Evolutionary conservation across 495 filamentous ascomycete genomes (phyloP), one percentile per base, ranked within the genome.

Genomic region (Viridothelium virens): DNA sequence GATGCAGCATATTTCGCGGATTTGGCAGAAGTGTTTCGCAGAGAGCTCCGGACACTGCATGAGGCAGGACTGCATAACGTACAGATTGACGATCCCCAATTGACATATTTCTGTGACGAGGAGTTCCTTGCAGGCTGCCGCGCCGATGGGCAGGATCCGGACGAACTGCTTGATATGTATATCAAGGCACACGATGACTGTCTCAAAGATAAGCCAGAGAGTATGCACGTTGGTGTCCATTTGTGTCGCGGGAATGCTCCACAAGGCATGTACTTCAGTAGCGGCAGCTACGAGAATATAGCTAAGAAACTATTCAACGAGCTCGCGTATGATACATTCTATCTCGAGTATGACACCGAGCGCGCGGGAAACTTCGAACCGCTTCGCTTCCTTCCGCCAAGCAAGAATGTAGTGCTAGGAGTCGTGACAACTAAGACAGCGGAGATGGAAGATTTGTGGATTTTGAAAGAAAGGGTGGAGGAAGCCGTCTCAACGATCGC

Each of bases 291-390:
- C 64, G 76, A 78, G 65, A 69, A 68, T 4, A 74, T 78, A 56
- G 76, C 76, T 16, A 69, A 76, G 64, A 72, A 70, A 18, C 72
- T 78, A 36, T 78, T 78, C 69, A 74, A 77, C 59, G 71, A 76
- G 11, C 68, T 78, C 31, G 73, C 74, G 63, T 76, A 75, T 56
- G 76, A 78, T 64, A 75, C 74, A 6, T 78, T 77, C 64, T 78
- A 77, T 65, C 71, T 78, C 38, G 76, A 78, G 61, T 78, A 78
- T 68, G 76, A 78, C 66, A 75, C 77, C 64, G 75, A 73, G 7
- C 67, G 76, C 1, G 72, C 68, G 37, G 76, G 76, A 37, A 75
- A 74, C 63, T 78, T 78, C 62, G 68, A 69, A 61, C 76, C 76
- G 18, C 65, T 78, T 46, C 64, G 76, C 7, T 74, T 74, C 67